These are phyloP conservation scores for Cerrena zonata DNA, from an alignment of 1,284 basidiomycete genomes.

Conservation along the genomic window DNA sequence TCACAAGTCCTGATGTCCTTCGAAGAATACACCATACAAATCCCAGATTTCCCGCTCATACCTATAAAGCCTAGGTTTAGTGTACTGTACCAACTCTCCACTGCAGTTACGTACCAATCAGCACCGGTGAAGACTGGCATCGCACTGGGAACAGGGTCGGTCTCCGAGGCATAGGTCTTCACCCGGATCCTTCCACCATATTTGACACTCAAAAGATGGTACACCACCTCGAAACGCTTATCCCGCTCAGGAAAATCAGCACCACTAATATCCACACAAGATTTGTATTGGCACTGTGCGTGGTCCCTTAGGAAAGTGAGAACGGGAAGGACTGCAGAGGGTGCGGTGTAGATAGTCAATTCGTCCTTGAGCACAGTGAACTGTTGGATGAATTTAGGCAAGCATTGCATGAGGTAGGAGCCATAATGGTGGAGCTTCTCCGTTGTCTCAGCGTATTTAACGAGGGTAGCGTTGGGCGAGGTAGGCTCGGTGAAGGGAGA, in stretches of 20 bases:
- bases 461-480: slow-evolving; percentile 76
- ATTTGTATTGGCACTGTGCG: slow-evolving; percentile 92
- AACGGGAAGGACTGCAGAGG: slow-evolving; percentile 78
- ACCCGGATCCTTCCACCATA: slow-evolving; percentile 82
- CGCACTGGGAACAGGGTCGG: slow-evolving; percentile 87
- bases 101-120: slow-evolving; percentile 86
- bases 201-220: slow-evolving; percentile 85
- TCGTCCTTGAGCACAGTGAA: slow-evolving; percentile 98
- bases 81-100: too few species aligned
- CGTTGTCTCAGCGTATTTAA: slow-evolving; percentile 63
- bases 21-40: slow-evolving; percentile 96
- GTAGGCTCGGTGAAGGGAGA: slow-evolving; percentile 83
- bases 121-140: slow-evolving; percentile 82
- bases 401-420: slow-evolving; percentile 83
- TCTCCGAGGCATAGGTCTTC: slow-evolving; percentile 96
- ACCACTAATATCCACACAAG: slow-evolving; percentile 88
- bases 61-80: too few species aligned
- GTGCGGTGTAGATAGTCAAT: slow-evolving; percentile 83
- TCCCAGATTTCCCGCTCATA: slow-evolving; percentile 99
- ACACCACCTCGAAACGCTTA: slow-evolving; percentile 95
- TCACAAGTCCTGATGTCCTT: slow-evolving; percentile 91
- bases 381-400: slow-evolving; percentile 94
- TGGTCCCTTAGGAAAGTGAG: slow-evolving; percentile 95
- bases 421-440: slow-evolving; percentile 83
- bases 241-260: slow-evolving; percentile 92